A percentile compares a stretch with the other conserved stretches of the same genome.
These are phyloP conservation scores for Primulina tabacum DNA, from an alignment of 257 asterid species.

Conservation along the genomic window DNA sequence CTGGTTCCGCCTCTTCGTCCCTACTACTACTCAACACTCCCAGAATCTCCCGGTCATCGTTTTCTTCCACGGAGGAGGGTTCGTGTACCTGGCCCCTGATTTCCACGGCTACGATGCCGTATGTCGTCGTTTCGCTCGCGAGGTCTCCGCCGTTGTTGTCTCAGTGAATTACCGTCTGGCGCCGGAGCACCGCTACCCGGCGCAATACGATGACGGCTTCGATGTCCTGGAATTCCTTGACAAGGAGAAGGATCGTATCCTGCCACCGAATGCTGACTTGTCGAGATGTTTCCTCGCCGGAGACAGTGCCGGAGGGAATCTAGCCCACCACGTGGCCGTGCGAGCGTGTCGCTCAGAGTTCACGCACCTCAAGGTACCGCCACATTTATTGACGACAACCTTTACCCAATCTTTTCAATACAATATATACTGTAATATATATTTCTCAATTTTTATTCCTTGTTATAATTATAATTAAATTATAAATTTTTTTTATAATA, in stretches of 20 bases:
- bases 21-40: constrained; percentile 21
- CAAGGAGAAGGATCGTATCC: constrained; percentile 25
- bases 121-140: constrained; percentile 63
- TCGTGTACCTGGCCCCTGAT: constrained; percentile 55
- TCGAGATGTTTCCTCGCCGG: constrained; percentile 69
- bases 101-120: constrained; percentile 53
- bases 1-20: constrained; percentile 75
- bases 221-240: constrained; percentile 57
- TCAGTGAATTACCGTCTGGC: constrained; percentile 72
- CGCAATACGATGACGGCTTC: constrained; percentile 70
- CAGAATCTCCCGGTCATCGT: constrained; percentile 45
- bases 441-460: no score
- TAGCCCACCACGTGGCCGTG: constrained; percentile 66
- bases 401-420: neutral
- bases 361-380: constrained; percentile 38
- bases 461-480: no score
- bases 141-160: constrained; percentile 48
- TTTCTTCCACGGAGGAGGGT: constrained; percentile 90
- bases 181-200: constrained; percentile 69
- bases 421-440: no score
- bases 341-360: constrained; percentile 41
- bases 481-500: no score
- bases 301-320: constrained; percentile 78
- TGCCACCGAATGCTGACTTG: constrained; percentile 62
- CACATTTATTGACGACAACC: neutral